Base-by-base conservation (phyloP, 2,329 filamentous ascomycete genomes). In the Pezicula rhizophila region DNA sequence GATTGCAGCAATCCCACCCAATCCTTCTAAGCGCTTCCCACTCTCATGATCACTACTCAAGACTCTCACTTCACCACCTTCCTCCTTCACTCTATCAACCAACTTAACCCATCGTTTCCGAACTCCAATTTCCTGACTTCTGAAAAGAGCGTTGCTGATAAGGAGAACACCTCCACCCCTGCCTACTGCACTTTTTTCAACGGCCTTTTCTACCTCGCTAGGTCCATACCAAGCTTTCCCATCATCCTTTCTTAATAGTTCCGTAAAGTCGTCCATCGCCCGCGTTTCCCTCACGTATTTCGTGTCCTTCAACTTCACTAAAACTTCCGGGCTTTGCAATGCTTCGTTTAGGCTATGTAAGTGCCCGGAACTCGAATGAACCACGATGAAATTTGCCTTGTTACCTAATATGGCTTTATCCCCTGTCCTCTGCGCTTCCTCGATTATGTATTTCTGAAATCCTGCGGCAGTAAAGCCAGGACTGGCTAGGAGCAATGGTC, bases 31-130 rank as follows among this genome's bases (percentile, higher is more conserved):
- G 51, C 90, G 76, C 70, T 86, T 85, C 1, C 93, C 93, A 65
- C 91, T 96, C 71, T 96, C 92, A 66, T 97, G 92, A 62, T 95
- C 86, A 60, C 87, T 91, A 66, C 92, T 97, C 25, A 97, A 70
- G n/a, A 97, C 80, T 47, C 88, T 76, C 1, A 89, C 88, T 56
- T 96, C 90, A 1, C 92, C 93, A 5, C 92, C 93, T 55, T 89
- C 84, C 3, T 83, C 83, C 56, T 84, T 82, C n/a, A 97, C 92
- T 53, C 84, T 84, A 65, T 97, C 92, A 3, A 97, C 91, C 41
- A 97, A 74, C 8, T 72, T 73, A 1, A 97, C 92, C 75, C 91
- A 97, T 54, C 83, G 79, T 64, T 84, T 87, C 57, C 93, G 76
- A 50, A 82, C 84, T 1, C 74, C 77, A 5, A 96, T 77, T 49